Percentiles rank a stretch among this genome's conserved stretches.
phyloP scores from a whole-genome alignment of 1,284 basidiomycete species.

The Microbotryum silenes-acaulis region DNA sequence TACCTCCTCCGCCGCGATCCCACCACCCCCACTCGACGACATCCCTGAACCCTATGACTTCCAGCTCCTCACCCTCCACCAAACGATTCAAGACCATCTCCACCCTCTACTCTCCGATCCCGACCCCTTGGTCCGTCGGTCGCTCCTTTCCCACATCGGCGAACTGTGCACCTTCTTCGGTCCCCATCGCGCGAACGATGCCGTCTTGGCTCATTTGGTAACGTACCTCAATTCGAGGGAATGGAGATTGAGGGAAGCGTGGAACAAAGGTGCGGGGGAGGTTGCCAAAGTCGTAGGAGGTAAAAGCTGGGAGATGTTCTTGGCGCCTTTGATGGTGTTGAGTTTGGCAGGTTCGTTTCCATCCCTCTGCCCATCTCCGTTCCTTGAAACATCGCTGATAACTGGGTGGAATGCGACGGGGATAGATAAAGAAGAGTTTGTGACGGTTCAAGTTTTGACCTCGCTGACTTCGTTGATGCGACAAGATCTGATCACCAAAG shows the following conservation, averaged over 20 bases:
- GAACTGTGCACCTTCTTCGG: slow-evolving; percentile 89
- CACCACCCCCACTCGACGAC: background rate
- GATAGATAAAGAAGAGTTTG: slow-evolving; percentile 86
- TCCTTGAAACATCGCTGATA: background rate
- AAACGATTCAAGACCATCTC: slow-evolving; percentile 78
- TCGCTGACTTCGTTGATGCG: slow-evolving; percentile 79
- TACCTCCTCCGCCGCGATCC: background rate
- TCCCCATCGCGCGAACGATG: slow-evolving; percentile 84
- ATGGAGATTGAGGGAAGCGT: slow-evolving; percentile 81
- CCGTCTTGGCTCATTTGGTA: slow-evolving; percentile 93
- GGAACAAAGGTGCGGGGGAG: slow-evolving; percentile 91
- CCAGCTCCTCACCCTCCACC: slow-evolving; percentile 74
- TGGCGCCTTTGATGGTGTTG: slow-evolving; percentile 89
- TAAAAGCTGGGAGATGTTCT: slow-evolving; percentile 75
- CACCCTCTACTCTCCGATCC: slow-evolving; percentile 56
- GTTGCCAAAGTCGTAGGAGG: slow-evolving; percentile 88
- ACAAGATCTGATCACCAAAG: slow-evolving; percentile 76
- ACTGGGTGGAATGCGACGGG: background rate
- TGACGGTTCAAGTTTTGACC: slow-evolving; percentile 76
- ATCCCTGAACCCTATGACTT: slow-evolving; percentile 68
- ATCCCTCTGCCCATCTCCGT: background rate
- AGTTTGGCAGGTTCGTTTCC: slow-evolving; percentile 66
- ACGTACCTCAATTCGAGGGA: slow-evolving; percentile 89
- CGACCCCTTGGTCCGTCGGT: slow-evolving; percentile 49
- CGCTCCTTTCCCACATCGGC: slow-evolving; percentile 64